phyloP scores from a whole-genome alignment of 306 rosid species.

The Trifolium pratense region DNA sequence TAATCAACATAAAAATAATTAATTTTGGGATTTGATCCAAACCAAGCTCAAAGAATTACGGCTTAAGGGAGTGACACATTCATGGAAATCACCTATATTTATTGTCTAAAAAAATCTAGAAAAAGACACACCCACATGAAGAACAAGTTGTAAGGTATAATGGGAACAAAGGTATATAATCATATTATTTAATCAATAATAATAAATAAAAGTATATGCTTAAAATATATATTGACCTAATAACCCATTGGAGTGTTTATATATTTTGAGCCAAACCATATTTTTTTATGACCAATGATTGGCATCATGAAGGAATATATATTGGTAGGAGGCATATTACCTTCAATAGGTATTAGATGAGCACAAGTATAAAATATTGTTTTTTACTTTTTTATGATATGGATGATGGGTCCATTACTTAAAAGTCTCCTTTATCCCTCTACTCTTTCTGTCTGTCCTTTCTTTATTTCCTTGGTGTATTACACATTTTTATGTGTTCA shows the following conservation, averaged over 20 bases:
- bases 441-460: conserved; percentile 40
- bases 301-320: conserved; percentile 62
- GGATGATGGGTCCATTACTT: conserved; percentile 54
- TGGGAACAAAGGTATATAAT: conserved; percentile 42
- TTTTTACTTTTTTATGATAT: conserved; percentile 43
- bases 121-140: conserved; percentile 41
- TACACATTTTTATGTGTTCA: conserved; percentile 43
- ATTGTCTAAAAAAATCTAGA: conserved; percentile 6
- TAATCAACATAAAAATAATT: conserved; percentile 54
- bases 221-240: conserved; percentile 58
- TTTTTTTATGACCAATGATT: conserved; percentile 62
- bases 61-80: conserved; percentile 50
- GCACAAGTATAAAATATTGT: conserved; percentile 48
- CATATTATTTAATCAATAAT: not conserved
- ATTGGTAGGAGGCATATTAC: conserved; percentile 72
- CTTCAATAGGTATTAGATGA: conserved; percentile 61
- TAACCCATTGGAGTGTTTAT: conserved; percentile 49
- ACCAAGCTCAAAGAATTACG: conserved; percentile 56
- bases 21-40: conserved; percentile 55
- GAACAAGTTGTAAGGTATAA: conserved; percentile 51
- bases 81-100: conserved; percentile 41
- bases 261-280: conserved; percentile 46
- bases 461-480: conserved; percentile 33
- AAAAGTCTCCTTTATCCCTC: conserved; percentile 47
- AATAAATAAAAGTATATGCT: conserved; percentile 6